Evolutionary conservation across 2,329 filamentous ascomycete species (phyloP), one percentile per base, ranked within the genome.

Genomic region (Hypoxylon sp.): DNA sequence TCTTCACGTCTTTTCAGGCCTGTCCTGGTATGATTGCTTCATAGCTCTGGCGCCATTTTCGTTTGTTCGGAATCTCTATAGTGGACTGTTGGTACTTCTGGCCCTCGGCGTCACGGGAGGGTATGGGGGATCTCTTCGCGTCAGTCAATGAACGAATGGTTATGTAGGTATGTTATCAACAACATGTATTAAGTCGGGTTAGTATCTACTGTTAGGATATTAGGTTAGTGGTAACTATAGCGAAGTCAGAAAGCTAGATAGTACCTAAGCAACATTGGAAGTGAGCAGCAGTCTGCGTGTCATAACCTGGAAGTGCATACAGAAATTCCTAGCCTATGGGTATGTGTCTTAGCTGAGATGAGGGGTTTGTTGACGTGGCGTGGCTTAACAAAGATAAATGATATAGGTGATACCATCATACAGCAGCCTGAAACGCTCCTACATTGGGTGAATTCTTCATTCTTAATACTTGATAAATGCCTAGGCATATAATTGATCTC

Each of bases 131-230:
- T 8, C 22, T 52, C 37, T 61, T 66, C 17, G 33, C 29, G 48
- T 37, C 17, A 39, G 33, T 60, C 14, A 39, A 46, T 52, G 51
- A 47, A 65, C 22, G 56, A 66, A 66, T 56, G 44, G 35, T 52
- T 31, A 31, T 31, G 29, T 31, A 31, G 29, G 6, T 35, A 57
- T 47, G 33, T 44, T 58, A 48, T 62, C 13, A 53, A 37, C 61
- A 33, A 44, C 39, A 44, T 44, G 39, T 44, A 51, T 47, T 37
- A 47, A 47, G 53, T 51, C 48, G 17, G 51, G 33, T 19, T 31
- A 50, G 50, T 55, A 51, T 62, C 54, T 61, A 42, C 33, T 62
- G 29, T 57, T 48, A 56, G 55, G 50, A 56, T 68, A 65, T 53
- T 14, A 24, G 17, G 50, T 60, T 57, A 58, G 17, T 57, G 44